A percentile compares a stretch with the other conserved stretches of the same genome.
phyloP scores from a whole-genome alignment of 441 rosid species.

The Aquilaria agallochum region DNA sequence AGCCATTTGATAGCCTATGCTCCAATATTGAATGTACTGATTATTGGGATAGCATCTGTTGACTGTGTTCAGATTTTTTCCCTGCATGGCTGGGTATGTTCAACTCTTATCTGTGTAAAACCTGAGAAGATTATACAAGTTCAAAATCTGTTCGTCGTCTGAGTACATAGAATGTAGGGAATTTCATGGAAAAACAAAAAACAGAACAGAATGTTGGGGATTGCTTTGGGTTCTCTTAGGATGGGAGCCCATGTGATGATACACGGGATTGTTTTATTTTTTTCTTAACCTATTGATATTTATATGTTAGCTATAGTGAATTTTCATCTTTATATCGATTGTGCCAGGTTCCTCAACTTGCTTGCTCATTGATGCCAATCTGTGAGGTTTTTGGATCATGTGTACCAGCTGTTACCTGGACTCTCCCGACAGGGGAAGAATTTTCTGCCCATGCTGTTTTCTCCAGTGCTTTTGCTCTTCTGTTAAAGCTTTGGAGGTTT shows the following conservation, averaged over 20 bases:
- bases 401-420: constrained; percentile 63
- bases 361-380: constrained; percentile 74
- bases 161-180: too few relatives aligned
- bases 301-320: background rate
- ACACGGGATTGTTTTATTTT: too few relatives aligned
- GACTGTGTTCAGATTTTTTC: constrained; percentile 80
- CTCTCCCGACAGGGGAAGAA: constrained; percentile 54
- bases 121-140: too few relatives aligned
- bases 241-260: too few relatives aligned
- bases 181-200: too few relatives aligned
- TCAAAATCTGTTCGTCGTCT: too few relatives aligned
- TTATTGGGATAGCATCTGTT: constrained; percentile 64
- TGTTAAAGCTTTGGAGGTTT: constrained; percentile 81
- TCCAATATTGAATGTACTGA: constrained; percentile 65
- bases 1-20: constrained; percentile 64
- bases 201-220: too few relatives aligned
- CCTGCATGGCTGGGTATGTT: constrained; percentile 70
- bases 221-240: too few relatives aligned
- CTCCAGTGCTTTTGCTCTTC: constrained; percentile 77
- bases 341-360: constrained; percentile 71
- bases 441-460: constrained; percentile 67
- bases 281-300: background rate
- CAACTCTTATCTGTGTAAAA: constrained; percentile 4
- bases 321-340: constrained; percentile 11
- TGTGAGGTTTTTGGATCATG: constrained; percentile 81